Percentiles rank a stretch among this genome's conserved stretches.
phyloP scores from a whole-genome alignment of 306 rosid genomes.

The Sicyos baderoa region DNA sequence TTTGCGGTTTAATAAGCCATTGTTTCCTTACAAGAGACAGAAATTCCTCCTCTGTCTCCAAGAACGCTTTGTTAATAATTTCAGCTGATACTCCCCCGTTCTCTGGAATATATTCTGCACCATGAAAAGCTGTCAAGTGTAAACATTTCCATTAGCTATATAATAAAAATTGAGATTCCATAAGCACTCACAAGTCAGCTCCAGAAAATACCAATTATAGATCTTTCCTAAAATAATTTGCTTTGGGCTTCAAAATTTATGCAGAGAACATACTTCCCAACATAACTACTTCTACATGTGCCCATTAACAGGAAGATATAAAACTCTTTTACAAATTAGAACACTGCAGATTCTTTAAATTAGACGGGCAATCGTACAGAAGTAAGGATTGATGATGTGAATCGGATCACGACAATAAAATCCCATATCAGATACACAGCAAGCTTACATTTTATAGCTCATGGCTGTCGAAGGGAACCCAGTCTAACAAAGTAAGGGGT shows the following conservation, averaged over 20 bases:
- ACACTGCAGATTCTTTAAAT: background rate
- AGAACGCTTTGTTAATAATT: constrained; percentile 68
- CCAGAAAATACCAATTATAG: background rate
- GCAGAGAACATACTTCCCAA: background rate
- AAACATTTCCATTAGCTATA: constrained; percentile 35
- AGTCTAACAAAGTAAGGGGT: constrained; percentile 16
- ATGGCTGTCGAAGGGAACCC: constrained; percentile 8
- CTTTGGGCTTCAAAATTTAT: background rate
- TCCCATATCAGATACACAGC: constrained; percentile 31
- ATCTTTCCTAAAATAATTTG: constrained; percentile 3
- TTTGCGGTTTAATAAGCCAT: constrained; percentile 60
- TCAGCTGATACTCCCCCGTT: constrained; percentile 70
- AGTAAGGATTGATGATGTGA: constrained; percentile 21
- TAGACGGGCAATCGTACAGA: constrained; percentile 15
- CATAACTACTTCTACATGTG: background rate
- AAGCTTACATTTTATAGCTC: constrained; percentile 12
- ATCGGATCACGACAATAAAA: constrained; percentile 28
- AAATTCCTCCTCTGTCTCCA: constrained; percentile 87
- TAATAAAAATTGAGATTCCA: constrained; percentile 15
- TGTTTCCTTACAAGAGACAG: constrained; percentile 63
- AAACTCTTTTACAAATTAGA: constrained; percentile 10
- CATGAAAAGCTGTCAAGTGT: constrained; percentile 43
- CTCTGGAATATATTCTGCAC: constrained; percentile 71
- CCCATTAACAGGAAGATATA: background rate
- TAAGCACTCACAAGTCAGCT: constrained; percentile 11